phyloP scores from a whole-genome alignment of 768 basidiomycete species.

The Trametes villosa region DNA sequence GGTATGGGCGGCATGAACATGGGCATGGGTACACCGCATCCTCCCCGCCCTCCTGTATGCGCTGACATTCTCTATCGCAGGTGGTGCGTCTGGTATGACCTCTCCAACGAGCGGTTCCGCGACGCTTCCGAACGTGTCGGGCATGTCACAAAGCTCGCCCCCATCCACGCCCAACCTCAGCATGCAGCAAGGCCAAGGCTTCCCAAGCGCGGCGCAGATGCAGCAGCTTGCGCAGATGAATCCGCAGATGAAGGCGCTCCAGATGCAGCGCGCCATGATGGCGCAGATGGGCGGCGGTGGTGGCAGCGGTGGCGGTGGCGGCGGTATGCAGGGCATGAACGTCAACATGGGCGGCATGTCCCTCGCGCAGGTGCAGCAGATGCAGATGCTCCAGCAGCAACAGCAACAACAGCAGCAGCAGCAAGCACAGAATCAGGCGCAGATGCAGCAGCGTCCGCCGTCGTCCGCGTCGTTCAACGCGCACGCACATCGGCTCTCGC shows the following conservation, averaged over 20 bases:
- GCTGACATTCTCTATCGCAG: not conserved
- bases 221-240: slow-evolving; percentile 36
- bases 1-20: slow-evolving; percentile 15
- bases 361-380: slow-evolving; percentile 32
- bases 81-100: not conserved
- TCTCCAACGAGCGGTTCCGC: slow-evolving; percentile 16
- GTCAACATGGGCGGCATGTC: slow-evolving; percentile 18
- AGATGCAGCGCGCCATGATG: slow-evolving; percentile 34
- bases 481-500: slow-evolving; percentile 23
- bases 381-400: slow-evolving; percentile 28
- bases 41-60: not conserved
- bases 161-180: slow-evolving; percentile 12
- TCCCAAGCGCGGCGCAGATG: slow-evolving; percentile 23
- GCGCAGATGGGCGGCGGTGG: slow-evolving; percentile 15
- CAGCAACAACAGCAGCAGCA: slow-evolving; percentile 18
- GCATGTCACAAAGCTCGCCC: slow-evolving; percentile 10
- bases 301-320: too few relatives aligned
- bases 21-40: slow-evolving; percentile 11
- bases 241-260: slow-evolving; percentile 29
- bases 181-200: slow-evolving; percentile 8
- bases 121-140: slow-evolving; percentile 13
- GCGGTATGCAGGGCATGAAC: slow-evolving; percentile 27
- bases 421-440: slow-evolving; percentile 4
- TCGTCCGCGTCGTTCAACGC: slow-evolving; percentile 25
- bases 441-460: slow-evolving; percentile 19